phyloP scores from a whole-genome alignment of 345 rosid species.

The Lepidium didymum region DNA sequence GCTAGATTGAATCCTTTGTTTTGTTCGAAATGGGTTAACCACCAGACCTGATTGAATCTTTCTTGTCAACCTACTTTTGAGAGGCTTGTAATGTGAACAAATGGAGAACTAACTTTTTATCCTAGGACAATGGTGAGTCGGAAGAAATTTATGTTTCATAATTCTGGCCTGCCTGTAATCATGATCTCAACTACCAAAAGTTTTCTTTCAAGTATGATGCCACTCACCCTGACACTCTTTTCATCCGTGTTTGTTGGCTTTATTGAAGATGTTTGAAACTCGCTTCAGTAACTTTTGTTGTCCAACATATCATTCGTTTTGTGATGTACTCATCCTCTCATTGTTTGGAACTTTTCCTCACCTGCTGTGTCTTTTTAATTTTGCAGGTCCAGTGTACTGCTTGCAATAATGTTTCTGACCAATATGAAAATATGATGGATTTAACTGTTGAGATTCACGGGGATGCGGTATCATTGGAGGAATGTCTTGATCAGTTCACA shows the following conservation, averaged over 20 bases:
- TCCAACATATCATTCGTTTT: too few species aligned
- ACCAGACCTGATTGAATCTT: background rate
- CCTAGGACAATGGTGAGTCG: background rate
- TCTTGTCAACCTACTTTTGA: background rate
- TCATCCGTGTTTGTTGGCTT: background rate
- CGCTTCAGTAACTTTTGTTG: background rate
- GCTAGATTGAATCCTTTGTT: background rate
- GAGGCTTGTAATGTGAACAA: background rate
- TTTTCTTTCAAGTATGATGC: background rate
- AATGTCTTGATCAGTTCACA: constrained; percentile 91
- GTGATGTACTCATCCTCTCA: background rate
- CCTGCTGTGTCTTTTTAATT: background rate
- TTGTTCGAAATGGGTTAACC: background rate
- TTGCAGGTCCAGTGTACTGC: constrained; percentile 73
- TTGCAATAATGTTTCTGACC: constrained; percentile 72
- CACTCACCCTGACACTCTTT: background rate
- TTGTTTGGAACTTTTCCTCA: background rate
- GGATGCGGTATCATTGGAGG: constrained; percentile 83
- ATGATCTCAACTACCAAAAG: background rate
- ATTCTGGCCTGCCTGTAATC: background rate
- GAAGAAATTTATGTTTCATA: background rate
- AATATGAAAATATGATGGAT: constrained; percentile 98
- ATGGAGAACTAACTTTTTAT: background rate
- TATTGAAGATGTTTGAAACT: background rate
- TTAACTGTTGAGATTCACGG: constrained; percentile 94